Base-by-base conservation (phyloP, 257 asterid species). In the Mentha longifolia region DNA sequence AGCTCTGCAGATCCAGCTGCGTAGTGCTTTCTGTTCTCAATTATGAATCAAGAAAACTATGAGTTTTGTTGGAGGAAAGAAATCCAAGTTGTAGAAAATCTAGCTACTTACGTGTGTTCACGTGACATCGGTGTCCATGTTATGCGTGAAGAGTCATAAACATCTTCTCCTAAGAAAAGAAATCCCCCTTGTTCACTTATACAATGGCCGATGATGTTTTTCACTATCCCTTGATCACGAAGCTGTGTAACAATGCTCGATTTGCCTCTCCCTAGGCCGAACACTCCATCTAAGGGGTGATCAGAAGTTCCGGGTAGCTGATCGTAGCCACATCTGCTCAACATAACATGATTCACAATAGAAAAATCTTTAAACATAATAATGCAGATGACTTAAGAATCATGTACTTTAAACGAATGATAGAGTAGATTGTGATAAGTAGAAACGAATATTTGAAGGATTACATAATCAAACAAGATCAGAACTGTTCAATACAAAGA, bases 201-300 rank as follows among this genome's bases (percentile, higher is more conserved):
- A 71, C 99, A 95, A 77, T 95, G 99, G 56, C 99, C 99, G 11
- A 89, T 72, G 9, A 95, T 80, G 65, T 88, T 88, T 46, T 87
- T 80, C 50, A 84, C 86, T 4, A 84, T 63, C 33, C 98, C 97
- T 71, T 85, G 95, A 61, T 86, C 80, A 16, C 80, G 84, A 58
- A 95, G 98, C 74, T 94, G 99, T 2, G 98, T 75, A 30, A 95
- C 83, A 35, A 95, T 81, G 88, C 99, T 86, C 11, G 96, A 72
- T 72, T 82, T 88, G 7, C 98, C 99, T 76, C 74, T 95, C 35
- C 99, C 99, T 9, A 95, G 97, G 28, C 99, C 99, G 62, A 95
- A 97, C 42, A 95, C 92, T 72, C 99, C 99, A 62, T 95, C 99
- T 68, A 92, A 66, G 3, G 96, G 91, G 71, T 92, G 96, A 76